phyloP scores from a whole-genome alignment of 2,329 filamentous ascomycete genomes.

The Calonectria pauciramosa region DNA sequence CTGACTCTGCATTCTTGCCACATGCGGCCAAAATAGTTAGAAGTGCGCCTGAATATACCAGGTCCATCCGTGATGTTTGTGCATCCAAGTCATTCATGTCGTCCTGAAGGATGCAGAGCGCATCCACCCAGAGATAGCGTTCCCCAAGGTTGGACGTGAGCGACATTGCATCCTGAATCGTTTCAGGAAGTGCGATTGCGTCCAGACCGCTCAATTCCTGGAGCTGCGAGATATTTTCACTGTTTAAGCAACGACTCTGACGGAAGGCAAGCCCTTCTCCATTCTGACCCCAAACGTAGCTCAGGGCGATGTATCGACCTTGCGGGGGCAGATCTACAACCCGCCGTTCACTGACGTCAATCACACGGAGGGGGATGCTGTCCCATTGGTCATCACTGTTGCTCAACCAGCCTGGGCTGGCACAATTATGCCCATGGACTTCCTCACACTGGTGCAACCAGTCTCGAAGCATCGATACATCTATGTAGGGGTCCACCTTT shows the following conservation, averaged over 20 bases:
- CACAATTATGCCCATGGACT: conserved; percentile 9
- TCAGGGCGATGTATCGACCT: conserved; percentile 30
- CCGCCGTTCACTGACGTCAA: conserved; percentile 10
- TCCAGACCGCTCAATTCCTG: background rate
- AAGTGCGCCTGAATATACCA: conserved; percentile 22
- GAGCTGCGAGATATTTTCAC: conserved; percentile 7
- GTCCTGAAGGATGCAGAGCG: conserved; percentile 33
- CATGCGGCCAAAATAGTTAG: background rate
- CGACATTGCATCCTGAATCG: conserved; percentile 26
- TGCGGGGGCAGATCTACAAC: conserved; percentile 11
- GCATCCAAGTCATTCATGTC: conserved; percentile 11
- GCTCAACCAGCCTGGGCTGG: conserved; percentile 10
- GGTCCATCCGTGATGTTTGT: conserved; percentile 25
- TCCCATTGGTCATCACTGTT: background rate
- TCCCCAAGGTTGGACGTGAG: background rate
- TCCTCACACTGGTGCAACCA: conserved; percentile 31
- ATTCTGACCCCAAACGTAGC: conserved; percentile 31
- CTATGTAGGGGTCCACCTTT: background rate
- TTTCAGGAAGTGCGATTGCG: background rate
- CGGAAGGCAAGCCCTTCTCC: background rate
- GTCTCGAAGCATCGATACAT: background rate
- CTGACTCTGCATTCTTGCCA: background rate
- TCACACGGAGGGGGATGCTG: background rate
- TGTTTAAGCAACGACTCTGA: background rate
- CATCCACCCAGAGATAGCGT: conserved; percentile 34